Conservation (phyloP, 805 yeast species). For the Scheffersomyces stipitis region DNA sequence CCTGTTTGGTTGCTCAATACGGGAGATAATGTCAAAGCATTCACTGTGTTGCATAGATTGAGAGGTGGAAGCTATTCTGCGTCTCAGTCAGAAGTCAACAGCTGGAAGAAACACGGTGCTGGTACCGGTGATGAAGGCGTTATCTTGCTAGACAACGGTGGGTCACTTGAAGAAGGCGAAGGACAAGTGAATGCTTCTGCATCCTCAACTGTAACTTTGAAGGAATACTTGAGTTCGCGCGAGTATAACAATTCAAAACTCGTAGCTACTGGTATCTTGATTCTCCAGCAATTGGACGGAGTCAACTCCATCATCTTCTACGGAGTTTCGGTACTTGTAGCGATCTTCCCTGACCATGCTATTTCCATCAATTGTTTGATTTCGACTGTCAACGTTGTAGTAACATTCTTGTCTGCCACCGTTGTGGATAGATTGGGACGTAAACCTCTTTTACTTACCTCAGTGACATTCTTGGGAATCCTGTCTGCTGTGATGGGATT, state of each 20-base stretch:
- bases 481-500: slow-evolving; percentile 62
- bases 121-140: slow-evolving; percentile 13
- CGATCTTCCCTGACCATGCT: slow-evolving; percentile 70
- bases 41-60: slow-evolving; percentile 31
- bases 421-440: slow-evolving; percentile 75
- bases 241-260: slow-evolving; percentile 57
- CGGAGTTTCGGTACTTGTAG: slow-evolving; percentile 82
- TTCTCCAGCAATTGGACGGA: slow-evolving; percentile 90
- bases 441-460: slow-evolving; percentile 63
- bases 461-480: slow-evolving; percentile 68
- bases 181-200: slow-evolving; percentile 10
- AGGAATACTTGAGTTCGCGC: slow-evolving; percentile 49
- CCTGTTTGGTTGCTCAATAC: slow-evolving; percentile 76
- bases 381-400: slow-evolving; percentile 69
- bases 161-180: slow-evolving; percentile 14
- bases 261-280: slow-evolving; percentile 69
- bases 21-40: slow-evolving; percentile 45
- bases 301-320: slow-evolving; percentile 90
- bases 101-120: slow-evolving; percentile 25
- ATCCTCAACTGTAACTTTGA: slow-evolving; percentile 22
- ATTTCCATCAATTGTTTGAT: slow-evolving; percentile 72
- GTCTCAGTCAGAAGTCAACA: slow-evolving; percentile 36
- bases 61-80: slow-evolving; percentile 40
- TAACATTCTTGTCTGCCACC: slow-evolving; percentile 73
- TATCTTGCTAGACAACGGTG: slow-evolving; percentile 15